Base-by-base conservation (phyloP, 306 rosid genomes). In the Chamaecrista fasciculata region DNA sequence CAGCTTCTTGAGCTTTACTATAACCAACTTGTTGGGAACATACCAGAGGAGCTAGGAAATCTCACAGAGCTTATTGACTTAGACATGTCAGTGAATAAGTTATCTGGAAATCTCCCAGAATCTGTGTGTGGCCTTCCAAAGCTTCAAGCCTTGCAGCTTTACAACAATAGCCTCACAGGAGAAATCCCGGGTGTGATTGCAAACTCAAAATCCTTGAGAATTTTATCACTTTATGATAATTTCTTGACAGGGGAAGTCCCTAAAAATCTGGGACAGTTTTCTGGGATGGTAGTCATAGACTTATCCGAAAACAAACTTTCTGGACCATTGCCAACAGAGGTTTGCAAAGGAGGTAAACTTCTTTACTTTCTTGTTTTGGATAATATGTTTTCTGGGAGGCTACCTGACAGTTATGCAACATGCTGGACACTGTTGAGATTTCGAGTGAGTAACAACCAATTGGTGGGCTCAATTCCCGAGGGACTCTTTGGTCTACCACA, bases 51-150 rank as follows among this genome's bases (percentile, higher is more conserved):
- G 78, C 67, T 95, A 0, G 99, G 97, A 34, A 89, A 95, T 67
- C 80, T 95, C 39, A 82, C 89, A 0, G 87, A 81, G 74, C 92
- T 95, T 4, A 64, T 2, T 8, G 99, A 95, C 60, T 59, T 95
- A 59, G 99, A 95, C 66, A 85, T 91, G 85, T 95, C 99, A 6
- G 99, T 95, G 73, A 95, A 95, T 67, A 81, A 57, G 63, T 72
- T 95, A 53, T 71, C 81, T 0, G 99, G 99, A 3, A 78, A 62
- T 2, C 80, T 95, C 39, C 96, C 97, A 0, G 95, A 78, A 2
- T 79, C 97, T 1, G 53, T 95, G 1, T 95, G 87, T 55, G 77
- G 81, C 4, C 90, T 95, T 70, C 96, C 99, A 8, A 85, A 82
- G 62, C 97, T 95, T 23, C 56, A 84, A 60, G 96, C 83, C 4